Evolutionary conservation across 2,329 filamentous ascomycete species (phyloP), one percentile per base, ranked within the genome.

Genomic region (Pseudogymnoascus sp.): DNA sequence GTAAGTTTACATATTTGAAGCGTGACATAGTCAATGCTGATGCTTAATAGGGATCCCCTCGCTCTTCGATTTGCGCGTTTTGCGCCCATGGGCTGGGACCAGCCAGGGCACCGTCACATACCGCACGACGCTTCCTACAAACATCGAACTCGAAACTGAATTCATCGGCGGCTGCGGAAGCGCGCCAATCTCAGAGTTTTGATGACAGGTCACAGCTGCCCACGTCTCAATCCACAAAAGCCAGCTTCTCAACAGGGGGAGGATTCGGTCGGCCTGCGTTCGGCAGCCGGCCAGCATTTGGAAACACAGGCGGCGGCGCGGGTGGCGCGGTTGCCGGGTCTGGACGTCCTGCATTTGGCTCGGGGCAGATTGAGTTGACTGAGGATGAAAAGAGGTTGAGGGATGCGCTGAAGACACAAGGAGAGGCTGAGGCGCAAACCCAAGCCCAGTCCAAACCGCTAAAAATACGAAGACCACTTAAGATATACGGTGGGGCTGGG

Each of bases 91-190:
- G 70, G 62, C 64, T 73, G 46, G 70, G 70, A 62, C 69, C 69
- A 64, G 63, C 66, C 68, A 67, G 68, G 61, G 67, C 60, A 44
- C 66, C 69, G 64, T 70, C 70, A n/a, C 71, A 71, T 66, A 64
- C 70, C 61, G 68, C 71, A 65, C 69, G 72, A 14, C 69, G 72
- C 64, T 72, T 72, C 60, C 62, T 74, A 38, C 71, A 72, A 67
- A 72, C 70, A 7, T 72, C 71, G 37, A 67, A 31, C 16, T 44
- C 60, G 21, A 38, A 60, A 28, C 16, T 40, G n/a, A 56, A 56
- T 56, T 60, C 38, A 25, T 60, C 59, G 14, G 59, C 18, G 8
- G 38, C 59, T 25, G 34, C 59, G 12, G 50, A 56, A 14, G 28
- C 50, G 50, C 50, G 28, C 28, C 50, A 56, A 14, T 56, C 28